Conservation (phyloP, 106 monocot species). For the Dendrobium huoshanense region DNA sequence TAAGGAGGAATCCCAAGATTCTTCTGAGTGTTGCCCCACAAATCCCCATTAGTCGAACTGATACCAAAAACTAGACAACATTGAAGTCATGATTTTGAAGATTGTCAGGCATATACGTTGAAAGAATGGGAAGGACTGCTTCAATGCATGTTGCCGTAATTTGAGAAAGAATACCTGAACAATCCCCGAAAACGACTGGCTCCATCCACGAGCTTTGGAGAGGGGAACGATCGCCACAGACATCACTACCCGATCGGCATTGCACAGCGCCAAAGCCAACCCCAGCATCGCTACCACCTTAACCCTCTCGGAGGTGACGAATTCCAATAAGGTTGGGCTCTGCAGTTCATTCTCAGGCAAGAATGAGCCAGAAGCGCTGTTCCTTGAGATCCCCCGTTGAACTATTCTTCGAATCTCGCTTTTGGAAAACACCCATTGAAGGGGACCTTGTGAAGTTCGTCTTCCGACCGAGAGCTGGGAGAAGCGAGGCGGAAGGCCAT, state of each 20-base stretch:
- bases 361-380: constrained; percentile 4
- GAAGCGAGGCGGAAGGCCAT: neutral
- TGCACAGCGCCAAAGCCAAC: constrained; percentile 81
- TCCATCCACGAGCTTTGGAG: constrained; percentile 65
- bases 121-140: no score
- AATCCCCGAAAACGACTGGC: constrained; percentile 68
- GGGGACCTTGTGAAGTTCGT: neutral
- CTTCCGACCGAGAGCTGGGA: neutral
- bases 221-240: constrained; percentile 94
- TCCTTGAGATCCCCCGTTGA: constrained; percentile 11
- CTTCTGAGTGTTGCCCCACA: no score
- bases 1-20: no score
- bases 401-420: neutral
- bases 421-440: neutral
- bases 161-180: constrained; percentile 57
- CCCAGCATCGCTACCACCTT: constrained; percentile 91
- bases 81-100: no score
- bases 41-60: no score
- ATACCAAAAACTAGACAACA: no score
- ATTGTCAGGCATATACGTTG: no score
- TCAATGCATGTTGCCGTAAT: neutral
- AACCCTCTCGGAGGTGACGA: constrained; percentile 88
- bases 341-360: constrained; percentile 24
- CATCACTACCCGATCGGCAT: constrained; percentile 96
- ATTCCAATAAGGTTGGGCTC: constrained; percentile 48